These are phyloP conservation scores for Henckelia pumila DNA, from an alignment of 257 asterid species.

Conservation along the genomic window DNA sequence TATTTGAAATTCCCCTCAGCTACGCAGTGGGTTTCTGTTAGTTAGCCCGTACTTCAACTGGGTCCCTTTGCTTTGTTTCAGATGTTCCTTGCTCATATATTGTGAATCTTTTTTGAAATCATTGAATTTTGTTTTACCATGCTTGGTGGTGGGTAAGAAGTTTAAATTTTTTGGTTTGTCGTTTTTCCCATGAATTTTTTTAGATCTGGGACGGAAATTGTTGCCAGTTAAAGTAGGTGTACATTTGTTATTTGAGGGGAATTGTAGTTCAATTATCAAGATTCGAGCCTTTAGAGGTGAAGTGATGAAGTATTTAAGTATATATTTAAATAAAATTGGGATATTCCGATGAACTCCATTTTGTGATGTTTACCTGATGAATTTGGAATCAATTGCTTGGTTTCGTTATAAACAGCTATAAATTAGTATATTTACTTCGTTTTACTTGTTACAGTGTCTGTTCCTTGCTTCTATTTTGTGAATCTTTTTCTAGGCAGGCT, in stretches of 20 bases:
- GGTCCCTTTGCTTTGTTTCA: not conserved
- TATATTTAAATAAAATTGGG: not conserved
- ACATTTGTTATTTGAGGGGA: constrained; percentile 17
- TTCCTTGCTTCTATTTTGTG: not conserved
- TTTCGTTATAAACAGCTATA: not conserved
- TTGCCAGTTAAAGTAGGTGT: constrained; percentile 17
- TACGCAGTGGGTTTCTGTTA: not conserved
- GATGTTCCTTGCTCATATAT: not conserved
- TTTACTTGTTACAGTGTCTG: not conserved
- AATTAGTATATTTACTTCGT: not conserved
- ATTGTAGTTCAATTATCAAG: constrained; percentile 24
- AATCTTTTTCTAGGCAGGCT: not conserved
- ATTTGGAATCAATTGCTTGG: not conserved
- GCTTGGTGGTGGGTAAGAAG: not conserved
- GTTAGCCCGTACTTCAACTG: not conserved
- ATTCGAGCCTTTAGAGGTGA: constrained; percentile 26
- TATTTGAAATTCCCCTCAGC: not conserved
- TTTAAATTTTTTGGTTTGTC: not conserved
- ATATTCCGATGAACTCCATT: not conserved
- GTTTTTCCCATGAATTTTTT: constrained; percentile 1
- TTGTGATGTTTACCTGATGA: not conserved
- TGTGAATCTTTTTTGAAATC: not conserved
- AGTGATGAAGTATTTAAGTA: not conserved
- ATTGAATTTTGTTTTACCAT: constrained; percentile 9
- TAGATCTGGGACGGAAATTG: constrained; percentile 30